Percentiles rank a stretch among this genome's conserved stretches.
Conservation (phyloP, 495 filamentous ascomycete genomes). For the Penicillium psychrofluorescens region DNA sequence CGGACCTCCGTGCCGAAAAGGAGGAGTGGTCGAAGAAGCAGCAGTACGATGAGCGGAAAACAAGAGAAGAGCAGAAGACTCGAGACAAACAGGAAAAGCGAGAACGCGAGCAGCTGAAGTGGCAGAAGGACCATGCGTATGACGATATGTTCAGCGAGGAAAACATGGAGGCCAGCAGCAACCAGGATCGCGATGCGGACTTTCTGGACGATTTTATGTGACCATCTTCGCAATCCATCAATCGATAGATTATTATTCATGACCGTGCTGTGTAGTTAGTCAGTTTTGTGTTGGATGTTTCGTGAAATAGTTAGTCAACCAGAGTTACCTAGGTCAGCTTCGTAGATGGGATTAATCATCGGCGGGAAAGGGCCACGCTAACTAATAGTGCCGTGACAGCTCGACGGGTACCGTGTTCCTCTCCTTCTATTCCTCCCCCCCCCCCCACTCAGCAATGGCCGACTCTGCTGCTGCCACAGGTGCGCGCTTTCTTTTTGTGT, state of each 20-base stretch:
- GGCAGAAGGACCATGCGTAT: constrained; percentile 90
- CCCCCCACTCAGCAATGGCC: neutral
- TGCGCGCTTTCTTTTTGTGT: constrained; percentile 3
- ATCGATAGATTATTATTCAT: too few species aligned
- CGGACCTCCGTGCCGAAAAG: constrained; percentile 72
- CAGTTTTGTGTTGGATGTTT: too few species aligned
- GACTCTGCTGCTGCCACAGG: constrained; percentile 9
- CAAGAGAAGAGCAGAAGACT: constrained; percentile 63
- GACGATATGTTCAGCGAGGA: constrained; percentile 59
- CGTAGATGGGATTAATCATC: constrained; percentile 18
- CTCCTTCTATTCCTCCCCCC: neutral
- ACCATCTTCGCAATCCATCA: constrained; percentile 2
- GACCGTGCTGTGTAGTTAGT: too few species aligned
- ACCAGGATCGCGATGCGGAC: constrained; percentile 43
- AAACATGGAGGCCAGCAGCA: constrained; percentile 38
- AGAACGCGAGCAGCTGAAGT: constrained; percentile 81
- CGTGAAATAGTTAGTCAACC: neutral
- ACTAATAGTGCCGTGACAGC: too few species aligned
- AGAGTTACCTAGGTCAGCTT: too few species aligned
- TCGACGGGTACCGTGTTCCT: constrained; percentile 32
- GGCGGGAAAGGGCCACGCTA: constrained; percentile 8
- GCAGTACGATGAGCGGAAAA: constrained; percentile 59
- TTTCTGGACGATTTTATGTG: constrained; percentile 51
- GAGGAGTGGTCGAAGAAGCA: constrained; percentile 64
- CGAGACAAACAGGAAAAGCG: constrained; percentile 71